Evolutionary conservation across 2,329 filamentous ascomycete genomes (phyloP), one percentile per base, ranked within the genome.

Genomic region (Pseudogymnoascus sp.): DNA sequence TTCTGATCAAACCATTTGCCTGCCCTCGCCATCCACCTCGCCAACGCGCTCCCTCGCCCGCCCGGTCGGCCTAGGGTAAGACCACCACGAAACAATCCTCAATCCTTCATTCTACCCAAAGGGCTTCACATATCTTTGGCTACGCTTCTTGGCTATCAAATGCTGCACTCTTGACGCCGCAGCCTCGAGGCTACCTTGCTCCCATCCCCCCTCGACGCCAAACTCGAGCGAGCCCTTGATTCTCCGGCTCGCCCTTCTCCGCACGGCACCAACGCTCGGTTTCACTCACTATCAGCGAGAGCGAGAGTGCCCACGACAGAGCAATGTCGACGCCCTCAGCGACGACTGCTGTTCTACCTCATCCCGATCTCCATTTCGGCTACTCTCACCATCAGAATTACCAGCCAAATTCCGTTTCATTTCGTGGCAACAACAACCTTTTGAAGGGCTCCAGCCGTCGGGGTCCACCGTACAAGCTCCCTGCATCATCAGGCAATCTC

Each of bases 291-390:
- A 47, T 47, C 41, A 47, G 41, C 41, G 41, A 47, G 41, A 47
- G 22, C n/a, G n/a, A 18, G 4, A 47, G 41, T 47, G 41, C 54
- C 54, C 54, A 38, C 34, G 54, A 58, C 32, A 47, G 58, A 57
- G 67, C 64, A 64, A 92, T 93, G 89, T 92, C 89, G 79, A 91
- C 89, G 68, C 89, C 89, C 67, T 90, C 88, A 64, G 88, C 86
- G 70, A 87, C 86, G 70, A 88, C 87, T 73, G 86, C 86, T 70
- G 88, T 86, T 67, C 79, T 90, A 71, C 85, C 86, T 72, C 83
- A 82, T 70, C 85, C 87, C 74, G 83, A 85, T 74, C 81, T 82
- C 64, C 81, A 81, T 70, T 85, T 86, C 77, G 78, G 75, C 67
- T 86, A 86, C 70, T 80, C 84, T 60, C 78, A 80, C 71, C 79